Percentiles rank a stretch among this genome's conserved stretches.
These are phyloP conservation scores for Cryptomeria japonica DNA, from an alignment of 75 land plant species.

Conservation along the genomic window DNA sequence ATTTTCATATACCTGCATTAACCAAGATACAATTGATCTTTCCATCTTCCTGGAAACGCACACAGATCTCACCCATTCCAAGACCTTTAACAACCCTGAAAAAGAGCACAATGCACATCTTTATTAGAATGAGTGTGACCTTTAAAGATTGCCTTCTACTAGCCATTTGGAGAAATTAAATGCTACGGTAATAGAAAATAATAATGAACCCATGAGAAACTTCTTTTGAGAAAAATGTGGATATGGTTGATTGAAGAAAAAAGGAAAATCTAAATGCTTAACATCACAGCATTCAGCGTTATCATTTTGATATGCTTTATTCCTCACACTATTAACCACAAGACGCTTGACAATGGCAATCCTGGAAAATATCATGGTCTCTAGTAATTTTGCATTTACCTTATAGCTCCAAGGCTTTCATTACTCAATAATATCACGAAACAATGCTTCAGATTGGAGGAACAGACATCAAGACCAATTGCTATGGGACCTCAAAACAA, in stretches of 20 bases:
- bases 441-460: not conserved
- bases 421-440: not conserved
- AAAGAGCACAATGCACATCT: not conserved
- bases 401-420: not conserved
- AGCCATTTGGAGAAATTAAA: not conserved
- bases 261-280: too few species aligned
- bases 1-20: not conserved
- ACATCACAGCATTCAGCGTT: too few species aligned
- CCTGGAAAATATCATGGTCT: too few species aligned
- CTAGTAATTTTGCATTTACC: too few species aligned
- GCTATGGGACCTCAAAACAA: not conserved
- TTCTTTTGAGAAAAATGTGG: not conserved
- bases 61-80: not conserved
- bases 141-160: not conserved
- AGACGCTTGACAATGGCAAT: too few species aligned
- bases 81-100: not conserved
- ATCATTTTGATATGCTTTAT: not conserved
- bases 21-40: not conserved
- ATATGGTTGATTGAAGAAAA: too few species aligned
- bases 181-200: too few species aligned
- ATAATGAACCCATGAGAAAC: not conserved
- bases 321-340: too few species aligned
- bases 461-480: not conserved
- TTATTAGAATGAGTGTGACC: not conserved
- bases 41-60: not conserved